These are phyloP conservation scores for Fonsecaea multimorphosa DNA, from an alignment of 2,329 filamentous ascomycete species.

Conservation along the genomic window DNA sequence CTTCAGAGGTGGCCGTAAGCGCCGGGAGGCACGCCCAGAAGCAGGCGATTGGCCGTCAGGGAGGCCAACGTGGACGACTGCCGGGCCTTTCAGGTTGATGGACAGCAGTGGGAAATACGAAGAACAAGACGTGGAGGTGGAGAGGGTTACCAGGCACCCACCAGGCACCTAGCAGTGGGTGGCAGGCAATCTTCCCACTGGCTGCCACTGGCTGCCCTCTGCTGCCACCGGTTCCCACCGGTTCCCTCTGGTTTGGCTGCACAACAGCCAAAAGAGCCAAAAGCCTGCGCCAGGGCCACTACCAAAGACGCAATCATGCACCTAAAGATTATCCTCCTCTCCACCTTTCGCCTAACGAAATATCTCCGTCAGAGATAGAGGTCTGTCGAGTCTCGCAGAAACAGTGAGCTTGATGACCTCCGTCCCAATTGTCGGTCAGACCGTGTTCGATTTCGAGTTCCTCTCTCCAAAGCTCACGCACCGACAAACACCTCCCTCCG, in stretches of 20 bases:
- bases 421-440: neutral
- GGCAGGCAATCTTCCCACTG: constrained; percentile 1
- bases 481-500: neutral
- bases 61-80: neutral
- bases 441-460: neutral
- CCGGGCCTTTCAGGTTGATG: neutral
- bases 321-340: neutral
- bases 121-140: constrained; percentile 2
- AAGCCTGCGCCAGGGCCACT: neutral
- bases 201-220: constrained; percentile 6
- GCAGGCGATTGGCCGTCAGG: constrained; percentile 8
- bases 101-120: constrained; percentile 6
- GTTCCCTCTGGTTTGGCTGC: constrained; percentile 11
- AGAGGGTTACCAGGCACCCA: no score
- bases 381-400: neutral
- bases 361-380: neutral
- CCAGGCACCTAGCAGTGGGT: neutral
- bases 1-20: constrained; percentile 28
- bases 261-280: neutral
- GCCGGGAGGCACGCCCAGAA: constrained; percentile 22
- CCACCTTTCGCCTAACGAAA: constrained; percentile 5
- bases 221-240: constrained; percentile 4
- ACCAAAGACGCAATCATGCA: constrained; percentile 20
- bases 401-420: neutral
- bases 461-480: constrained; percentile 5